phyloP scores from a whole-genome alignment of 768 basidiomycete genomes.

The Scleroderma citrinum region DNA sequence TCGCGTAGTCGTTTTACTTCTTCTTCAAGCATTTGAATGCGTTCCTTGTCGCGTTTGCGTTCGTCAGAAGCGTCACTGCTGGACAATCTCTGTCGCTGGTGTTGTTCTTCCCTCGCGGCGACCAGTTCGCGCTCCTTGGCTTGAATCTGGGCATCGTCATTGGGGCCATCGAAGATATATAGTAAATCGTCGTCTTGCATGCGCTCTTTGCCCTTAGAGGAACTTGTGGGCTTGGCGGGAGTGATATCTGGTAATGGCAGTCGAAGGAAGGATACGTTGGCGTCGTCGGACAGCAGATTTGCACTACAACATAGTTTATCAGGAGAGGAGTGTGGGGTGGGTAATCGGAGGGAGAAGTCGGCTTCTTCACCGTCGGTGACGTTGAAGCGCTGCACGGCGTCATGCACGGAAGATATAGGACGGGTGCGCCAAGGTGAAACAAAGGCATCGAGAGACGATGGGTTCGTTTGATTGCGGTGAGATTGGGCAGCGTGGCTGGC shows the following conservation, averaged over 20 bases:
- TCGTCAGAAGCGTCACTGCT: conserved; percentile 30
- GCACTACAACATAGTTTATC: conserved; percentile 14
- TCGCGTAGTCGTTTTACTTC: conserved; percentile 56
- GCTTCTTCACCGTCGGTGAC: conserved; percentile 38
- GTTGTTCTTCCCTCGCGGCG: conserved; percentile 48
- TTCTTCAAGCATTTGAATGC: conserved; percentile 57
- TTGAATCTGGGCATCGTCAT: conserved; percentile 42
- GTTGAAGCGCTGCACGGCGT: conserved; percentile 45
- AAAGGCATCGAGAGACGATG: conserved; percentile 11
- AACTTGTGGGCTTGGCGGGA: conserved; percentile 3
- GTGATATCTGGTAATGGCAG: neutral
- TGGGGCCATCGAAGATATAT: conserved; percentile 33
- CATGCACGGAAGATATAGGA: conserved; percentile 38
- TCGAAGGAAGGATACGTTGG: conserved; percentile 8
- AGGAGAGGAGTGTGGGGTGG: conserved; percentile 37
- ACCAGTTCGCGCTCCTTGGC: conserved; percentile 62
- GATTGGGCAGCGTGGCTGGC: neutral
- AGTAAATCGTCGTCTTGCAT: conserved; percentile 24
- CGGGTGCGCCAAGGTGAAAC: conserved; percentile 29
- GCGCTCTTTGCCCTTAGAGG: conserved; percentile 43
- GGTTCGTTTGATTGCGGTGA: neutral
- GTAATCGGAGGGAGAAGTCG: conserved; percentile 47
- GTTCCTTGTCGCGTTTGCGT: conserved; percentile 51
- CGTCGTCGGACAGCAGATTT: conserved; percentile 20
- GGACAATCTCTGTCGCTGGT: conserved; percentile 35